Conservation (phyloP, 2,329 filamentous ascomycete species). For the Huntiella decipiens region DNA sequence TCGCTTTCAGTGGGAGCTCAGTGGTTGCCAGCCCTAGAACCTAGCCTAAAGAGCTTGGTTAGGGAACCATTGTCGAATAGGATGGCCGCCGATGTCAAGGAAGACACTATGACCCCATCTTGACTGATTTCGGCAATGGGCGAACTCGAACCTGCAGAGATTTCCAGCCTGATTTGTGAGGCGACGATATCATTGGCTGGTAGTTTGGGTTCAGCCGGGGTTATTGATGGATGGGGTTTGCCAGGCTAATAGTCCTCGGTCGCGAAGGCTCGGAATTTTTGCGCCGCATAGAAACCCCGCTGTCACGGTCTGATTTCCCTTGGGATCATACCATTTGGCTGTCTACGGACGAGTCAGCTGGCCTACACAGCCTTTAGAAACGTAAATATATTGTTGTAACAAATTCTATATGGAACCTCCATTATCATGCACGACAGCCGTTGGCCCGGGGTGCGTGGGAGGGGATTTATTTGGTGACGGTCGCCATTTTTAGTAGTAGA, state of each 20-base stretch:
- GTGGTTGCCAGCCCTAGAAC: no score
- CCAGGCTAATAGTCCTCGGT: no score
- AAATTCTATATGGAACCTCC: no score
- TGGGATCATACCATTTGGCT: slow-evolving; percentile 1
- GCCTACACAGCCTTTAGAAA: not conserved
- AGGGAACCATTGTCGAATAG: slow-evolving; percentile 20
- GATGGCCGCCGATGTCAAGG: slow-evolving; percentile 20
- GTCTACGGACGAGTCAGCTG: not conserved
- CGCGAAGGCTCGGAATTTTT: not conserved
- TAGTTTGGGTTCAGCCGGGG: not conserved
- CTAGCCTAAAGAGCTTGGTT: no score
- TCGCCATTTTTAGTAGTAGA: slow-evolving; percentile 3
- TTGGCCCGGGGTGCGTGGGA: no score
- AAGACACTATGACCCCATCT: slow-evolving; percentile 4
- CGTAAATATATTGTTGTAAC: not conserved
- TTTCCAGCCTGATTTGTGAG: slow-evolving; percentile 2
- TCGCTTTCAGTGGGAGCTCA: no score
- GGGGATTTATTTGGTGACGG: not conserved
- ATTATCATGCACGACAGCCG: no score
- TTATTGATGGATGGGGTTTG: no score
- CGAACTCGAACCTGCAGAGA: not conserved
- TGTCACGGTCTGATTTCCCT: not conserved
- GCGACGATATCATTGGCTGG: slow-evolving; percentile 1
- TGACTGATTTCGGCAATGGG: not conserved
- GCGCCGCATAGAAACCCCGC: not conserved